Evolutionary conservation across 352 stramenopile species (phyloP).

Genomic region (Aphanomyces stellatus): DNA sequence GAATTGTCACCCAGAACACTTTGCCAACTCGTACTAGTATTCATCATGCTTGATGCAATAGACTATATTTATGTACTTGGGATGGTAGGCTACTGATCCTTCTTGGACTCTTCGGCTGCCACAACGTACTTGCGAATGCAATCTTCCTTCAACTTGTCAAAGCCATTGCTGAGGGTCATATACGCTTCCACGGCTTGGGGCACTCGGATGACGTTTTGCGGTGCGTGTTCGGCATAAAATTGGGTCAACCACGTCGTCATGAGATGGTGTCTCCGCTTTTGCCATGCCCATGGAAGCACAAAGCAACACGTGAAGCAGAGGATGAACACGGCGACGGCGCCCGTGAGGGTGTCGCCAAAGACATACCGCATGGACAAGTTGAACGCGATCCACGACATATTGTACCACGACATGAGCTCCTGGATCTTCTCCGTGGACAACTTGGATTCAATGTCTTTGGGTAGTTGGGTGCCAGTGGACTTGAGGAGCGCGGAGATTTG

Average conservation of each 20-base stretch:
- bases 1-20: too few species aligned
- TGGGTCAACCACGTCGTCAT: constrained; percentile 15
- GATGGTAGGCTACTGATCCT: constrained; percentile 6
- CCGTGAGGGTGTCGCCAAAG: constrained; percentile 9
- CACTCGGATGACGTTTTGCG: constrained; percentile 5
- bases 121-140: constrained; percentile 6
- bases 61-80: too few species aligned
- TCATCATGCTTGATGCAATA: too few species aligned
- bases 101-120: constrained; percentile 7
- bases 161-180: not conserved
- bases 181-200: constrained; percentile 19
- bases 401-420: constrained; percentile 10
- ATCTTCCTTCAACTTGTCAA: constrained; percentile 6
- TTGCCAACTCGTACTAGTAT: too few species aligned
- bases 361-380: constrained; percentile 13
- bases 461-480: not conserved
- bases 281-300: not conserved
- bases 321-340: not conserved
- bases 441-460: constrained; percentile 8
- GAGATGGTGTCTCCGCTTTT: constrained; percentile 4
- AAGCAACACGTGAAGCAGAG: not conserved
- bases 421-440: constrained; percentile 10
- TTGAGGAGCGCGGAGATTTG: constrained; percentile 13
- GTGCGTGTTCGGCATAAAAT: constrained; percentile 16
- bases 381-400: constrained; percentile 19